These are phyloP conservation scores for Cicer pinnatifidum DNA, from an alignment of 306 rosid genomes.

Conservation along the genomic window DNA sequence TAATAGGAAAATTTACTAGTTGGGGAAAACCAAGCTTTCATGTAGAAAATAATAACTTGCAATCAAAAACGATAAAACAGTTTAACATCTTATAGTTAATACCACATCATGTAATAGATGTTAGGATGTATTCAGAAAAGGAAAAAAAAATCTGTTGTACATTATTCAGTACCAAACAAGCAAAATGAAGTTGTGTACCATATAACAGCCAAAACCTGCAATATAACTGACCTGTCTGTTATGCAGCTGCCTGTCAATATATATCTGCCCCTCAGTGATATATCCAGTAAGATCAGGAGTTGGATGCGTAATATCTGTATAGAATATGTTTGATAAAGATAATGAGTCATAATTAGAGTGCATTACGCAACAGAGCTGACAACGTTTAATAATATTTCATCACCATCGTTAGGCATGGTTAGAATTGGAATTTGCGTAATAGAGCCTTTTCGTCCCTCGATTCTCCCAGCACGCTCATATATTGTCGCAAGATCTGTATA, in stretches of 20 bases:
- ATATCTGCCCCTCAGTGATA: conserved; percentile 98
- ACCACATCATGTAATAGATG: conserved; percentile 2
- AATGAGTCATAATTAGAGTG: conserved; percentile 1
- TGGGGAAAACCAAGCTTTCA: conserved; percentile 14
- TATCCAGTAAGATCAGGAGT: conserved; percentile 99
- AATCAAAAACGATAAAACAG: conserved; percentile 15
- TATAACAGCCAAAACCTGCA: conserved; percentile 2
- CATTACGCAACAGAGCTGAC: conserved; percentile 27
- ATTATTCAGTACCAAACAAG: conserved; percentile 1
- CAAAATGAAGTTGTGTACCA: not conserved
- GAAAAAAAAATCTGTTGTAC: not conserved
- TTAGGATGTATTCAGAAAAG: not conserved
- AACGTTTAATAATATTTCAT: conserved; percentile 37
- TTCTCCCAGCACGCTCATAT: conserved; percentile 98
- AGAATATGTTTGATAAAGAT: conserved; percentile 45
- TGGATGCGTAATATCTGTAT: conserved; percentile 93
- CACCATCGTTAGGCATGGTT: conserved; percentile 99
- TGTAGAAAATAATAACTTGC: not conserved
- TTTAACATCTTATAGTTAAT: conserved; percentile 13
- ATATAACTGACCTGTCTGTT: conserved; percentile 79
- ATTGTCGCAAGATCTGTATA: conserved; percentile 99
- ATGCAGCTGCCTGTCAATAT: conserved; percentile 89
- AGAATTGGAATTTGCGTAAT: conserved; percentile 97
- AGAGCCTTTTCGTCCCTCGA: conserved; percentile 96
- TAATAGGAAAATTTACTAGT: not conserved